Conservation (phyloP, 202 grass and related monocot genomes). For the Hordeum pubiflorum region DNA sequence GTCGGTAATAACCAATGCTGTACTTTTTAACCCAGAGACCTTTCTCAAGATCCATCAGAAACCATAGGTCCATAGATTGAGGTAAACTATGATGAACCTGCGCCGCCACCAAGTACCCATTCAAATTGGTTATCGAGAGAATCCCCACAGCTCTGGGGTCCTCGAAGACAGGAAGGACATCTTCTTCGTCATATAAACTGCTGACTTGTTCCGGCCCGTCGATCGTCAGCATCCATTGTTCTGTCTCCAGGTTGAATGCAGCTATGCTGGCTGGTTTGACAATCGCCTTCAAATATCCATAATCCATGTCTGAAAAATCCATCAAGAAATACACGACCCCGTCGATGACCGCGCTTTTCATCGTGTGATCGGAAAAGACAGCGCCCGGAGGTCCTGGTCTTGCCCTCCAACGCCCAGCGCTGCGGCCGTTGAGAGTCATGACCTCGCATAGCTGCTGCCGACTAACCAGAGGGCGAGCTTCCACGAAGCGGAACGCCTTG, state of each 20-base stretch:
- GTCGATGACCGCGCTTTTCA: not conserved
- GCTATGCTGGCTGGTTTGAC: not conserved
- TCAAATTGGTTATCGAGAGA: not conserved
- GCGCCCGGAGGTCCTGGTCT: not conserved
- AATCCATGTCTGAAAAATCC: not conserved
- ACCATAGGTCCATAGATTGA: not conserved
- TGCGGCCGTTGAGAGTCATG: not conserved
- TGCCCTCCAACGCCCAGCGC: not conserved
- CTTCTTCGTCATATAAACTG: not conserved
- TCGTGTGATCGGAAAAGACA: not conserved
- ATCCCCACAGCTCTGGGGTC: not conserved
- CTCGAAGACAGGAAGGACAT: not conserved
- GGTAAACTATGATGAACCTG: not conserved
- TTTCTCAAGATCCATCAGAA: not conserved
- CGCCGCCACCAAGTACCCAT: not conserved
- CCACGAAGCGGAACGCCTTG: constrained; percentile 8
- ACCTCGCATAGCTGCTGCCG: not conserved
- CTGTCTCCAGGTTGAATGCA: not conserved
- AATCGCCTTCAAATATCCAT: not conserved
- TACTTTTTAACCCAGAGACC: constrained; percentile 2
- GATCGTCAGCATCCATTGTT: not conserved
- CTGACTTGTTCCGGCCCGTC: not conserved
- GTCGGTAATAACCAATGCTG: not conserved
- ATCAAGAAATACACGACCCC: constrained; percentile 1
- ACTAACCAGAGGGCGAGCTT: no score